These are phyloP conservation scores for Schizopora paradoxa DNA, from an alignment of 1,284 basidiomycete genomes.

Conservation along the genomic window DNA sequence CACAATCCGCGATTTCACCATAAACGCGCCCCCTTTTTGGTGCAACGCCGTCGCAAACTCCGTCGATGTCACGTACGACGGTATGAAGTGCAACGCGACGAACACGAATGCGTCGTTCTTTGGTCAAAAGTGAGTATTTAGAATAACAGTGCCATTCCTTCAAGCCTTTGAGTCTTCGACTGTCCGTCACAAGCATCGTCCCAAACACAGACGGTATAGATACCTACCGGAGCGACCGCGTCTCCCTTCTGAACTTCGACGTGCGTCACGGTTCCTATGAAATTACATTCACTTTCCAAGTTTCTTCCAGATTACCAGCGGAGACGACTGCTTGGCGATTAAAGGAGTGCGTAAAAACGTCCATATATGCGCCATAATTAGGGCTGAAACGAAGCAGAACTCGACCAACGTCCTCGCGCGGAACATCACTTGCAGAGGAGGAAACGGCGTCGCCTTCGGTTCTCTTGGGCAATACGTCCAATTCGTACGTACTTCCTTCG, in stretches of 20 bases:
- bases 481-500: slow-evolving; percentile 6
- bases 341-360: slow-evolving; percentile 57
- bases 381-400: slow-evolving; percentile 20
- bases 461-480: slow-evolving; percentile 23
- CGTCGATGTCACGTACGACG: slow-evolving; percentile 51
- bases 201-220: slow-evolving; percentile 65
- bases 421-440: slow-evolving; percentile 27
- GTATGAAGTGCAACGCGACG: slow-evolving; percentile 57
- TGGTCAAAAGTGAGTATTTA: slow-evolving; percentile 43
- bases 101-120: slow-evolving; percentile 46
- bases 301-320: slow-evolving; percentile 40
- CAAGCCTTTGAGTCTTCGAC: neutral
- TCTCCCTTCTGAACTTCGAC: slow-evolving; percentile 52
- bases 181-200: slow-evolving; percentile 55
- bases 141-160: slow-evolving; percentile 3
- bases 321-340: slow-evolving; percentile 65
- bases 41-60: slow-evolving; percentile 54
- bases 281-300: neutral
- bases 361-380: too few relatives aligned
- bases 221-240: slow-evolving; percentile 50
- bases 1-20: slow-evolving; percentile 45
- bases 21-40: slow-evolving; percentile 62
- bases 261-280: slow-evolving; percentile 22
- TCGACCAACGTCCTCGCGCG: slow-evolving; percentile 24
- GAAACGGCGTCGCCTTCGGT: slow-evolving; percentile 31